Evolutionary conservation across 1,284 basidiomycete species (phyloP), one percentile per base, ranked within the genome.

Genomic region (Irpex rosettiformis): DNA sequence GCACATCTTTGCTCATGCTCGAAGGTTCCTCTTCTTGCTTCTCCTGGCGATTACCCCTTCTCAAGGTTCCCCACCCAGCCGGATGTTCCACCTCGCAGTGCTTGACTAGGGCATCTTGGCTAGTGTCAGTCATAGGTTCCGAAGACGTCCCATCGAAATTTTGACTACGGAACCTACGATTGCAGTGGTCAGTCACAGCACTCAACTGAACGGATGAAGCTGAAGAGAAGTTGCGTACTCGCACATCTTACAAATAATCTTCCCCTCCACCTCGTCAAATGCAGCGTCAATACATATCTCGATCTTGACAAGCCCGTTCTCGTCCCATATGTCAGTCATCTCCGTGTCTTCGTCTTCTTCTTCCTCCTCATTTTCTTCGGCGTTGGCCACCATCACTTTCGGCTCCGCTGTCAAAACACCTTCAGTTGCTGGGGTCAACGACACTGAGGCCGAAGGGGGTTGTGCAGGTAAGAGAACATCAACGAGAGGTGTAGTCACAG

Each of bases 171-270:
- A 70, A 67, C 40, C 75, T 77, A 40, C 13, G 16, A 45, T 3
- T 4, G 33, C 4, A 40, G 28, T 18, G 49, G 24, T 13, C 11
- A 51, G 11, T 27, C 18, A 22, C 24, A 37, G 45, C 53, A 27
- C 2, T 3, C 52, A 22, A 24, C 16, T 25, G 13, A 3, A 24
- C n/a, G 25, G 2, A n/a, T 25, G 11, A 8, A 27, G 8, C 5
- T n/a, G 8, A 10, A n/a, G 7, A 7, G 27, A 11, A 16, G 6
- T 48, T 37, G 75, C 83, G 66, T 58, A 84, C 84, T 71, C 64
- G 76, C 84, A 86, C 55, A 83, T 70, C 57, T 67, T 70, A 60
- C 83, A 85, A 57, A 56, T 65, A 11, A 62, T 56, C 53, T 75
- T 70, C 13, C 66, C 68, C n/a, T 72, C 69, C 49, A 67, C 28